Evolutionary conservation across 306 rosid species (phyloP), one percentile per base, ranked within the genome.

Genomic region (Dicorynia guianensis): DNA sequence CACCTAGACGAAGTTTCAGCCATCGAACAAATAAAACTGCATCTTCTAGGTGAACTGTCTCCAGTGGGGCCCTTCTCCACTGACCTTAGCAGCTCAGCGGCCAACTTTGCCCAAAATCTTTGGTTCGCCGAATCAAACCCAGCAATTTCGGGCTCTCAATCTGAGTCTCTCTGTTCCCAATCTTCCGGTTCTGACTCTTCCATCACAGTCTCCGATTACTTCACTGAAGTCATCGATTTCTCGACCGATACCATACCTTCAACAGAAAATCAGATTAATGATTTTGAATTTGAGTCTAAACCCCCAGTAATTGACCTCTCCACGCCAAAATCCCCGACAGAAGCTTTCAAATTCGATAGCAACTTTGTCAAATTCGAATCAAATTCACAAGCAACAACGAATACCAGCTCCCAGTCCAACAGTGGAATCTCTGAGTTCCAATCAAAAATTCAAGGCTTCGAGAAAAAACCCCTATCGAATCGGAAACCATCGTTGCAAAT

Each of bases 11-110:
- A 88, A 47, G 59, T 79, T 39, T 88, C 86, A 4, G 91, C 91
- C 6, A 80, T 93, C 1, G 61, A 79, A 3, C 64, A 18, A 62
- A 89, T 93, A 78, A 91, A 91, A 75, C 72, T 85, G 36, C 90
- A 89, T 73, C 91, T 93, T 42, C 71, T 93, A 0, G 97, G 96
- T 9, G 93, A 91, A 35, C 54, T 82, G 19, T 89, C 98, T 18
- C 98, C 98, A 0, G 15, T 84, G n/a, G 56, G 9, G 6, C 65
- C 36, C 48, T 68, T 15, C 25, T 8, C 65, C 8, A 2, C 36
- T 5, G 71, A 35, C 25, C 76, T 42, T 8, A 6, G 7, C 62
- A 14, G 39, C 15, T 18, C 71, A 36, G 15, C 56, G 13, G 56
- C 71, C n/a, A 42, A 35, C 55, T 50, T 11, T 52, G 2, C 33